Percentiles rank a stretch among this genome's conserved stretches.
phyloP scores from a whole-genome alignment of 352 stramenopile species.

The Phytophthora cryptogea region DNA sequence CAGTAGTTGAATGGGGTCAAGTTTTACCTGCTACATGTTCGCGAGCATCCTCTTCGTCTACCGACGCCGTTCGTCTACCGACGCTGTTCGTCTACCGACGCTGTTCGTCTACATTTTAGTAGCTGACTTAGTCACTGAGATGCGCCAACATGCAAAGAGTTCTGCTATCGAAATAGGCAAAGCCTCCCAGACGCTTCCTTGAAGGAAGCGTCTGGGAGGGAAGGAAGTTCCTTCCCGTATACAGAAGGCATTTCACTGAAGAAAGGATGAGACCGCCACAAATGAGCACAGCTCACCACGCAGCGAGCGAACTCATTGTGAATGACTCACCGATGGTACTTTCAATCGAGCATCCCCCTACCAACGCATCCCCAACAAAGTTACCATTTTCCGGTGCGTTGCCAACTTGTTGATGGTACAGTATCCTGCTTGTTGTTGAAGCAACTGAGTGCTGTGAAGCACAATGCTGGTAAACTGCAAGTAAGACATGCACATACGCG shows the following conservation, averaged over 20 bases:
- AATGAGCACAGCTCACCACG: too few species aligned
- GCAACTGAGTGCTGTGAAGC: too few species aligned
- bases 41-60: not conserved
- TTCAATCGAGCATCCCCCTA: constrained; percentile 4
- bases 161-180: constrained; percentile 27
- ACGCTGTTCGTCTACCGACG: constrained; percentile 10
- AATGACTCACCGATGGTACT: constrained; percentile 12
- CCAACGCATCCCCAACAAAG: too few species aligned
- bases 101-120: constrained; percentile 17
- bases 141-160: not conserved
- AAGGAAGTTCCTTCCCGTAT: too few species aligned
- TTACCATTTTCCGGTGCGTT: constrained; percentile 7
- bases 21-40: too few species aligned
- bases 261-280: too few species aligned
- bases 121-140: not conserved
- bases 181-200: constrained; percentile 8
- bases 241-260: constrained; percentile 10
- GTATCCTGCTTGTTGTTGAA: too few species aligned
- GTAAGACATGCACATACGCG: too few species aligned
- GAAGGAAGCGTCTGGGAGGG: too few species aligned
- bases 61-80: too few species aligned
- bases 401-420: not conserved
- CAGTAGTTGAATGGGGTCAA: not conserved
- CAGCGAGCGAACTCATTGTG: constrained; percentile 1
- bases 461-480: too few species aligned